Evolutionary conservation across 768 basidiomycete species (phyloP).

Genomic region (Collybia mongolica): DNA sequence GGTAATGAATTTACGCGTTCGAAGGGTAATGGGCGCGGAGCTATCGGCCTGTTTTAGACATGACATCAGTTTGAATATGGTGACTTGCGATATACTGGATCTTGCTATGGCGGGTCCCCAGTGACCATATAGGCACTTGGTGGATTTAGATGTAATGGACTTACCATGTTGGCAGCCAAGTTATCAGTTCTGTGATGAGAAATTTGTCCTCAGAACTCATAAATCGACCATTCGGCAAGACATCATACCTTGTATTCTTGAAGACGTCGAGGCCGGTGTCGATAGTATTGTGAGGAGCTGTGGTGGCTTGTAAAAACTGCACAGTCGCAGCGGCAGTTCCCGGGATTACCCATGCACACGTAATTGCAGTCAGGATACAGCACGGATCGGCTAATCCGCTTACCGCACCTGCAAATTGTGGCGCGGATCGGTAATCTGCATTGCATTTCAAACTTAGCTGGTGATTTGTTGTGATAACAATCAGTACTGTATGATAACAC

Average conservation of each 20-base stretch:
- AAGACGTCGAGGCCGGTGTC: conserved; percentile 39
- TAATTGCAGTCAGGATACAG: too few species aligned
- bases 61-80: conserved; percentile 5
- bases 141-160: not conserved
- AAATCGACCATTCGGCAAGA: not conserved
- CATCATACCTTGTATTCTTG: conserved; percentile 29
- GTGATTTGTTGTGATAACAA: too few species aligned
- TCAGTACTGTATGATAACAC: too few species aligned
- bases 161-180: conserved; percentile 15
- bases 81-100: not conserved
- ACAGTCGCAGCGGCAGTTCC: conserved; percentile 42
- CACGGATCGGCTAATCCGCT: too few species aligned
- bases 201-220: not conserved
- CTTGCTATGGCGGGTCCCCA: not conserved
- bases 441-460: too few species aligned
- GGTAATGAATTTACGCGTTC: conserved; percentile 99
- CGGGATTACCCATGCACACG: too few species aligned
- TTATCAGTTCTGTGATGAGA: not conserved
- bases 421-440: too few species aligned
- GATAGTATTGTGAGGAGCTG: conserved; percentile 19
- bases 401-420: too few species aligned
- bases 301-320: conserved; percentile 39
- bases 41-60: conserved; percentile 59
- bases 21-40: conserved; percentile 88
- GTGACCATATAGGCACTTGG: not conserved